These are phyloP conservation scores for Corylus avellana DNA, from an alignment of 306 rosid species.

Conservation along the genomic window DNA sequence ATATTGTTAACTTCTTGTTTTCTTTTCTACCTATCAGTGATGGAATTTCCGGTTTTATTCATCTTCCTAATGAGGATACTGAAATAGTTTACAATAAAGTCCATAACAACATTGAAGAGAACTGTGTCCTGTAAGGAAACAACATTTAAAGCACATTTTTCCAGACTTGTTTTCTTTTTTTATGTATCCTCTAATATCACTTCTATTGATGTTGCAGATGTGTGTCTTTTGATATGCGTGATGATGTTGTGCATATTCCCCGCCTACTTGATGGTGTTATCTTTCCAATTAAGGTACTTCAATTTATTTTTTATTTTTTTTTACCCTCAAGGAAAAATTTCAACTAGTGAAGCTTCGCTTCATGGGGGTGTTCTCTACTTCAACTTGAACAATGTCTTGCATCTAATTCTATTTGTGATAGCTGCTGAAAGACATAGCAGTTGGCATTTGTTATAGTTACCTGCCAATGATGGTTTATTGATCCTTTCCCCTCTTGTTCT, in stretches of 20 bases:
- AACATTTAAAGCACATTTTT: neutral
- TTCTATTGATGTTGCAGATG: constrained; percentile 29
- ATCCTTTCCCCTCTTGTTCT: neutral
- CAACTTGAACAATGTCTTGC: neutral
- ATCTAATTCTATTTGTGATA: neutral
- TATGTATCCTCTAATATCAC: neutral
- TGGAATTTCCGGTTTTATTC: constrained; percentile 38
- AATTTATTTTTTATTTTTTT: neutral
- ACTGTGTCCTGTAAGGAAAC: constrained; percentile 38
- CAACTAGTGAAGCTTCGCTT: too few species aligned
- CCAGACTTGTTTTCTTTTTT: neutral
- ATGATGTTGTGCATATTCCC: constrained; percentile 10
- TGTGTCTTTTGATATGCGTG: constrained; percentile 35
- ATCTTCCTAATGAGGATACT: constrained; percentile 5
- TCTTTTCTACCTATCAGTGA: constrained; percentile 19
- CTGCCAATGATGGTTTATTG: neutral
- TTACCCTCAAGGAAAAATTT: too few species aligned
- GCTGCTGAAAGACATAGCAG: too few species aligned
- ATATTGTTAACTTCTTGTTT: neutral
- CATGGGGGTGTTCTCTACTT: too few species aligned
- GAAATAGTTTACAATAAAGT: neutral
- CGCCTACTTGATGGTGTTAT: constrained; percentile 30
- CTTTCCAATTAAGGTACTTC: constrained; percentile 40
- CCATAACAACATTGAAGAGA: constrained; percentile 3
- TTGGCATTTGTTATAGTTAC: neutral